phyloP scores from a whole-genome alignment of 2,329 filamentous ascomycete genomes.

The Diaporthe humulicola region DNA sequence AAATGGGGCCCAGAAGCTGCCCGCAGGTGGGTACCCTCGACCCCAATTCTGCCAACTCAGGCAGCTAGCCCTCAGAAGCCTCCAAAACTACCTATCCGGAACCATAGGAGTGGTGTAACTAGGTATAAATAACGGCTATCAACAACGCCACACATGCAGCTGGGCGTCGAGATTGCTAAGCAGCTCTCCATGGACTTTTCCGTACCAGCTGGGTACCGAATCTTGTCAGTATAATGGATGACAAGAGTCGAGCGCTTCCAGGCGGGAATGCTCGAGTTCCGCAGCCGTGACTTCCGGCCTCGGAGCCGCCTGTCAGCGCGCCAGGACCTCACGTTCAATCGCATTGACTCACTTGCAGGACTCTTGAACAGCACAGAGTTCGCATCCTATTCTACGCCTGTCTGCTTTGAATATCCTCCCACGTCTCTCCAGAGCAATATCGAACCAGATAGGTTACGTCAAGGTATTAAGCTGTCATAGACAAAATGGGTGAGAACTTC shows the following conservation, averaged over 20 bases:
- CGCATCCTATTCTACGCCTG: neutral
- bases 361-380: neutral
- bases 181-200: too few species aligned
- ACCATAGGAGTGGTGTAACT: neutral
- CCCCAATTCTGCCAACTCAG: constrained; percentile 20
- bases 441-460: neutral
- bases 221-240: neutral
- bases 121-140: neutral
- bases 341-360: neutral
- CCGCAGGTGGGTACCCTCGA: constrained; percentile 5
- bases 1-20: constrained; percentile 8
- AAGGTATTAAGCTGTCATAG: too few species aligned
- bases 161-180: neutral
- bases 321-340: neutral
- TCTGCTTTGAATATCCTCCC: neutral
- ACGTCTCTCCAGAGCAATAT: too few species aligned
- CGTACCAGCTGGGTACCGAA: too few species aligned
- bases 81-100: neutral
- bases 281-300: constrained; percentile 9
- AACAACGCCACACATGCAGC: neutral
- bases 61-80: neutral
- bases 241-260: neutral
- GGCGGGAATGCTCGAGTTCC: neutral
- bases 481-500: constrained; percentile 61
- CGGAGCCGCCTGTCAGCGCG: constrained; percentile 7